A percentile compares a stretch with the other conserved stretches of the same genome.
phyloP scores from a whole-genome alignment of 441 rosid species.

The Gossypium gossypioides region DNA sequence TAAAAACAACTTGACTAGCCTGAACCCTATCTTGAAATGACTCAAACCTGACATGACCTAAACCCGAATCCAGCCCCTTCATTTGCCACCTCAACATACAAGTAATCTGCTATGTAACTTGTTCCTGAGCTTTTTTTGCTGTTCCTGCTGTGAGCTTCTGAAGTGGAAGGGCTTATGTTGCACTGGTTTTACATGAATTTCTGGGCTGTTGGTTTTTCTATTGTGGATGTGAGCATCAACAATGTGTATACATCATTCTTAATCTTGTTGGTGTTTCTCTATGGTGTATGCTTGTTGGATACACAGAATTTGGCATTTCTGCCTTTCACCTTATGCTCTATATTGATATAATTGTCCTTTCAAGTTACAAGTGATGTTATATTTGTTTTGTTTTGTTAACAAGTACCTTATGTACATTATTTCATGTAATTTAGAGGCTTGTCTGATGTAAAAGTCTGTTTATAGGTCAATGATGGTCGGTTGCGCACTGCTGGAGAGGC shows the following conservation, averaged over 20 bases:
- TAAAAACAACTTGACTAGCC: background rate
- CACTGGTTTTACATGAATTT: background rate
- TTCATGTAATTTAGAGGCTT: slow-evolving; percentile 3
- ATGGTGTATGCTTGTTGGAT: background rate
- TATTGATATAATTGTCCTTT: slow-evolving; percentile 1
- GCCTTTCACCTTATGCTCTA: slow-evolving; percentile 8
- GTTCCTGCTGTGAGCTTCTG: background rate
- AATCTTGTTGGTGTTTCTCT: background rate
- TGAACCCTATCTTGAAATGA: background rate
- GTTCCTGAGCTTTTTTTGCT: background rate
- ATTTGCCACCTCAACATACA: background rate
- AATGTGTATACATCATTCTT: background rate
- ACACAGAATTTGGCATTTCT: background rate
- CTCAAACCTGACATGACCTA: background rate
- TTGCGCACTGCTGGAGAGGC: slow-evolving; percentile 98
- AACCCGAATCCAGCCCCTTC: background rate
- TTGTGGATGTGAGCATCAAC: background rate
- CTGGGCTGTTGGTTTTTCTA: background rate
- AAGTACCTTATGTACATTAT: background rate
- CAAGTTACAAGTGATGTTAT: background rate
- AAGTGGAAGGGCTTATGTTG: background rate
- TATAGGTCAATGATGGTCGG: slow-evolving; percentile 87
- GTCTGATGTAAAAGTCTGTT: background rate
- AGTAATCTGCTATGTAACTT: background rate
- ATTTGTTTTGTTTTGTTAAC: slow-evolving; percentile 9